phyloP scores from a whole-genome alignment of 2,329 filamentous ascomycete genomes.

The Polychaeton citri region DNA sequence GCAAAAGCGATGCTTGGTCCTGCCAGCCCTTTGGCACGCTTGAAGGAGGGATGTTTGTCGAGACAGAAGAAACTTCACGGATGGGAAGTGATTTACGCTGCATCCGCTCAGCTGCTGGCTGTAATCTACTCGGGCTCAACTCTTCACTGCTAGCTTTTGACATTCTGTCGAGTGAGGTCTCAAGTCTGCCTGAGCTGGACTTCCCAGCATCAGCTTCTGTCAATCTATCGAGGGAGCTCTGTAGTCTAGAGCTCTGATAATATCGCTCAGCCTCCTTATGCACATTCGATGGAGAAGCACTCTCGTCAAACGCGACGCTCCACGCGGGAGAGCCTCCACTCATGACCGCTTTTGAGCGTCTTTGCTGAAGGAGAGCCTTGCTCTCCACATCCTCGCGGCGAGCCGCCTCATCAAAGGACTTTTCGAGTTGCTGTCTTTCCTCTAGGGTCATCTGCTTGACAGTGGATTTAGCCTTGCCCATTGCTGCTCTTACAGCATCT shows the following conservation, averaged over 20 bases:
- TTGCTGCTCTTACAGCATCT: constrained; percentile 28
- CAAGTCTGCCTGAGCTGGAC: not conserved
- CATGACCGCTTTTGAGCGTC: not conserved
- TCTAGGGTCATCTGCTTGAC: too few species aligned
- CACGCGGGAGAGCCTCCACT: not conserved
- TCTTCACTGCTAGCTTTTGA: not conserved
- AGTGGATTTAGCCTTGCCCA: constrained; percentile 20
- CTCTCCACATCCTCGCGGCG: not conserved
- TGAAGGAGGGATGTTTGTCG: constrained; percentile 19
- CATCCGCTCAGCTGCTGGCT: constrained; percentile 17
- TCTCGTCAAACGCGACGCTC: not conserved
- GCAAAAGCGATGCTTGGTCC: constrained; percentile 14
- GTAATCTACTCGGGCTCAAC: constrained; percentile 2
- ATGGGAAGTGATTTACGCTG: constrained; percentile 7
- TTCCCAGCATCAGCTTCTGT: not conserved
- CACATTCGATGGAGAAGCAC: not conserved
- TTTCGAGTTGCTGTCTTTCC: not conserved
- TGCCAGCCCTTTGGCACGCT: constrained; percentile 16
- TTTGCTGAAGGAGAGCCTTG: not conserved
- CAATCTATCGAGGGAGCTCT: not conserved
- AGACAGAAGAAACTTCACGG: constrained; percentile 4
- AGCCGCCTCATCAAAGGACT: not conserved
- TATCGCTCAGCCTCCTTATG: not conserved
- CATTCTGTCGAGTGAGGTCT: not conserved
- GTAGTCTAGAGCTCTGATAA: too few species aligned